Conservation (phyloP, 2,329 filamentous ascomycete genomes). For the Botryotinia narcissicola region DNA sequence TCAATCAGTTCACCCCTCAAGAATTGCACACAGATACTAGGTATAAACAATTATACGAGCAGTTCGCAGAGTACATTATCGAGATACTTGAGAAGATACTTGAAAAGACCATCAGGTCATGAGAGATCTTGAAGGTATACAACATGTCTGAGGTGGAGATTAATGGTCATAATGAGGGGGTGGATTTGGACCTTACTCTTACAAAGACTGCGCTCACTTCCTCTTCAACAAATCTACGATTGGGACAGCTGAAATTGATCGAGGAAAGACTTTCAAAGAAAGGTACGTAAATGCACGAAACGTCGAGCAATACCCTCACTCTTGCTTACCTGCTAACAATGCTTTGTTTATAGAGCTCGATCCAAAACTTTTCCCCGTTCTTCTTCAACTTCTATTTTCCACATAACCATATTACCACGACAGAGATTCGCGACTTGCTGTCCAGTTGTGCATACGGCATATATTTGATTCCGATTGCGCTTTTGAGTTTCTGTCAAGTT, state of each 20-base stretch:
- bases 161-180: slow-evolving; percentile 44
- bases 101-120: slow-evolving; percentile 28
- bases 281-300: slow-evolving; percentile 41
- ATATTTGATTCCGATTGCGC: slow-evolving; percentile 60
- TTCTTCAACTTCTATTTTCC: slow-evolving; percentile 75
- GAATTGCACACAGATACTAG: background rate
- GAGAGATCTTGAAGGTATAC: slow-evolving; percentile 36
- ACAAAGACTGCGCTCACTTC: slow-evolving; percentile 54
- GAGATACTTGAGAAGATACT: background rate
- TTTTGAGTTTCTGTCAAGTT: slow-evolving; percentile 56
- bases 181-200: slow-evolving; percentile 52
- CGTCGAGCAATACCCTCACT: slow-evolving; percentile 29
- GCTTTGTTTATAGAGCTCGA: slow-evolving; percentile 37
- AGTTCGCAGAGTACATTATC: background rate
- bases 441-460: slow-evolving; percentile 73
- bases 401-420: slow-evolving; percentile 88
- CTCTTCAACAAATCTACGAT: slow-evolving; percentile 59
- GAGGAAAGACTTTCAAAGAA: slow-evolving; percentile 56
- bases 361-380: slow-evolving; percentile 44
- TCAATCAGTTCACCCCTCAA: background rate
- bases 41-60: background rate
- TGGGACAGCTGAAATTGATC: slow-evolving; percentile 53
- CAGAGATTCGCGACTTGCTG: slow-evolving; percentile 76
- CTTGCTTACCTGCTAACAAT: slow-evolving; percentile 7
- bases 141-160: slow-evolving; percentile 52